Conservation (phyloP, 345 rosid genomes). For the Eucalyptus decipiens region DNA sequence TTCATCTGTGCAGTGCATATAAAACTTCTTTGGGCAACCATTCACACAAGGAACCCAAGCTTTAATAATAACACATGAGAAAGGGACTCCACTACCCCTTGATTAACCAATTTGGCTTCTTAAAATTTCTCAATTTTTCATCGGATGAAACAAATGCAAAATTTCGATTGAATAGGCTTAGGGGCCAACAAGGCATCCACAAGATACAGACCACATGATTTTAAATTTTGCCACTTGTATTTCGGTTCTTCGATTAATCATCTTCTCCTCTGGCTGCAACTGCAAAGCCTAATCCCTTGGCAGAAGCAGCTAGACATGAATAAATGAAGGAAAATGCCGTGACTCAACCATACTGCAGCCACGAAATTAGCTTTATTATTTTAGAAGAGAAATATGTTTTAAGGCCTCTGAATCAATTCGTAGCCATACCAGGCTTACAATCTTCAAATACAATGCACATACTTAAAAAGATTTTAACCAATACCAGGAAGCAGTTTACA, state of each 20-base stretch:
- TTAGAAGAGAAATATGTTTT: not conserved
- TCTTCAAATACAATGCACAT: not conserved
- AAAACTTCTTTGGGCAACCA: not conserved
- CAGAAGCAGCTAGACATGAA: not conserved
- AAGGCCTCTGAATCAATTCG: not conserved
- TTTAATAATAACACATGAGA: not conserved
- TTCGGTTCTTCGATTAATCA: not conserved
- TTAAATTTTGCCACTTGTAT: not conserved
- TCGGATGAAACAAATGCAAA: not conserved
- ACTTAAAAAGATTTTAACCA: not conserved
- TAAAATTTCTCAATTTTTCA: not conserved
- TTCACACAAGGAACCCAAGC: not conserved
- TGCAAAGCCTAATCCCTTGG: not conserved
- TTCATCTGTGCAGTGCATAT: not conserved
- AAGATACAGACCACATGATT: not conserved
- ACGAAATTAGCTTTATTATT: not conserved
- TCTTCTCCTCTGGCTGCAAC: not conserved
- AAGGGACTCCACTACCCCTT: not conserved
- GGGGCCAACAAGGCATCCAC: not conserved
- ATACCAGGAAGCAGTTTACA: not conserved
- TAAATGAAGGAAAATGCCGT: not conserved
- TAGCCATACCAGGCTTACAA: not conserved
- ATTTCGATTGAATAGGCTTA: not conserved
- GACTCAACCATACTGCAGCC: not conserved
- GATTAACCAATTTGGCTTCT: not conserved